Conservation (phyloP, 75 land plant genomes). For the Picea glauca region DNA sequence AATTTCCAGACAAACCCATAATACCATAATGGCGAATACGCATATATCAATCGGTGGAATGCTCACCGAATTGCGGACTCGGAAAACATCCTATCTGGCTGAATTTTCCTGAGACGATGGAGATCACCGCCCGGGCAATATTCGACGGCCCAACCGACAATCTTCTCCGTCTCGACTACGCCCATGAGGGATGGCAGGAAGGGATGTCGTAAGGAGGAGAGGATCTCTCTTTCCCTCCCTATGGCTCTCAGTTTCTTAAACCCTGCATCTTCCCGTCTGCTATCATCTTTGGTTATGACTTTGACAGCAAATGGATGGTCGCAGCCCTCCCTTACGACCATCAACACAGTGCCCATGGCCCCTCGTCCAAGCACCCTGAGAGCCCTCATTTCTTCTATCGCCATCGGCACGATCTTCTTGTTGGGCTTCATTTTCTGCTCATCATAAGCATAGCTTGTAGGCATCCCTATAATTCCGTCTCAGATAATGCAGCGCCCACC, state of each 20-base stretch:
- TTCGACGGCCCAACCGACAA: slow-evolving; percentile 59
- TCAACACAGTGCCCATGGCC: slow-evolving; percentile 57
- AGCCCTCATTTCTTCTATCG: neutral
- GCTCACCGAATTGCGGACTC: slow-evolving; percentile 44
- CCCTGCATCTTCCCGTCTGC: neutral
- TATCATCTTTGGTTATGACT: slow-evolving; percentile 24
- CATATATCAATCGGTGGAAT: neutral
- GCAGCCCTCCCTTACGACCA: slow-evolving; percentile 12
- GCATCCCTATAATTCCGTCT: neutral
- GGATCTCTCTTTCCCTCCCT: slow-evolving; percentile 32
- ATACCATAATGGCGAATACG: neutral
- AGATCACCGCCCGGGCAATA: slow-evolving; percentile 71
- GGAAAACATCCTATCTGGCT: slow-evolving; percentile 71
- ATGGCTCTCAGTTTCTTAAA: neutral
- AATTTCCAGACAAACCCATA: too few species aligned
- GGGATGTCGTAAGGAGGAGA: slow-evolving; percentile 38
- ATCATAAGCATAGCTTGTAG: neutral
- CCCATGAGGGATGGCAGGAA: slow-evolving; percentile 49
- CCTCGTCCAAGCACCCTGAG: slow-evolving; percentile 35
- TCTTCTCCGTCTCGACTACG: slow-evolving; percentile 28
- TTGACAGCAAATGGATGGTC: slow-evolving; percentile 42
- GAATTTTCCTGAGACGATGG: slow-evolving; percentile 35
- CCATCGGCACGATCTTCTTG: neutral
- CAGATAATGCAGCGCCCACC: neutral
- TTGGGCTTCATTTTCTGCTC: too few species aligned